Evolutionary conservation across 768 basidiomycete species (phyloP).

Genomic region (Auricularia sp.): DNA sequence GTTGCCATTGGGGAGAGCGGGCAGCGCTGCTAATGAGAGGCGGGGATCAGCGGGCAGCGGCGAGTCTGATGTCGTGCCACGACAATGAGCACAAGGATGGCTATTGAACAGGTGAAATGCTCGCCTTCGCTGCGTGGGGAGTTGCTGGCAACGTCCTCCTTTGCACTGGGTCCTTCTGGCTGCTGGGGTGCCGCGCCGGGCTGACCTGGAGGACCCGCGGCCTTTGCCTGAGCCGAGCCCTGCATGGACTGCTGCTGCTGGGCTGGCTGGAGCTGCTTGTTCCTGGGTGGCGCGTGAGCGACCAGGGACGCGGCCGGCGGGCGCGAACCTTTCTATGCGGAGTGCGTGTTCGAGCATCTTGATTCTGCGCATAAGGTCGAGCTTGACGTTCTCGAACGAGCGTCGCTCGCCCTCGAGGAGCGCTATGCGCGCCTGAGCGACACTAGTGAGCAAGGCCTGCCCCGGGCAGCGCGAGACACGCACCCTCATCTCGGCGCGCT

Average conservation of each 20-base stretch:
- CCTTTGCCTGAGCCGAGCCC: conserved; percentile 56
- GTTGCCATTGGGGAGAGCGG: conserved; percentile 43
- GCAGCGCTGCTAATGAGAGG: conserved; percentile 22
- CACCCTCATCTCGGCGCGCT: conserved; percentile 97
- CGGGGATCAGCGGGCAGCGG: conserved; percentile 60
- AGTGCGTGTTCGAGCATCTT: conserved; percentile 99
- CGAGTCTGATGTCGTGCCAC: conserved; percentile 41
- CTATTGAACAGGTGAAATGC: neutral
- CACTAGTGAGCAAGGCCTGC: neutral
- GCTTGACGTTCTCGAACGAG: conserved; percentile 93
- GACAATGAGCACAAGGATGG: conserved; percentile 10
- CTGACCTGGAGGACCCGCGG: conserved; percentile 50
- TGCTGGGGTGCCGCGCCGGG: conserved; percentile 43
- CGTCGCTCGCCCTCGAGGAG: conserved; percentile 93
- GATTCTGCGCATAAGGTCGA: conserved; percentile 91
- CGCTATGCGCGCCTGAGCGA: conserved; percentile 80
- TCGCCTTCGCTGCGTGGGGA: conserved; percentile 80
- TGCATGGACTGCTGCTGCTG: conserved; percentile 42
- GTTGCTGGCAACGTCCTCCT: conserved; percentile 66
- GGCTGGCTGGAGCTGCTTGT: conserved; percentile 52
- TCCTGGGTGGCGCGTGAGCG: conserved; percentile 32
- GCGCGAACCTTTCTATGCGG: conserved; percentile 81
- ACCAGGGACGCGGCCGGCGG: conserved; percentile 3
- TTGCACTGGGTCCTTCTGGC: conserved; percentile 66
- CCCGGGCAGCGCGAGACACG: conserved; percentile 25